These are phyloP conservation scores for Coemansia furcata DNA, from an alignment of 192 early-diverging fungal species.

Conservation along the genomic window DNA sequence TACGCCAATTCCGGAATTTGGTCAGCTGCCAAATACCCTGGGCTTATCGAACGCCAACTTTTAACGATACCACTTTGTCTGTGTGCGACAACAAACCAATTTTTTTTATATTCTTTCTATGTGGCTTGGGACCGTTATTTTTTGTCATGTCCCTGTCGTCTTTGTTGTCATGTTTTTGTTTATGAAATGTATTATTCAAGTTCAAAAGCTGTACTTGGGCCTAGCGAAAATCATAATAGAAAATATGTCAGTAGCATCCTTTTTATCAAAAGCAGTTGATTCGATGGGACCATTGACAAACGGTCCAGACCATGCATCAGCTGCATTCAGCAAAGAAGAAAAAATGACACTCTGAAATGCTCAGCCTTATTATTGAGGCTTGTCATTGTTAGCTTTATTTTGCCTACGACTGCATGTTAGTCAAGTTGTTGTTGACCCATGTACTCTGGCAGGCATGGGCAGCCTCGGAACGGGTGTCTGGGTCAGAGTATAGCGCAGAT, in stretches of 20 bases:
- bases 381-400: not conserved
- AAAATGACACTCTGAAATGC: not conserved
- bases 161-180: constrained; percentile 7
- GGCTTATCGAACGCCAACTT: not conserved
- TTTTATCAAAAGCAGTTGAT: not conserved
- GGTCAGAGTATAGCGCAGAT: too few species aligned
- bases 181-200: constrained; percentile 1
- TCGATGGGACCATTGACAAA: not conserved
- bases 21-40: constrained; percentile 1
- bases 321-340: not conserved
- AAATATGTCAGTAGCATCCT: not conserved
- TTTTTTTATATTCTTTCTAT: not conserved
- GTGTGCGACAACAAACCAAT: not conserved
- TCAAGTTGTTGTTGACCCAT: not conserved
- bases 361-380: not conserved
- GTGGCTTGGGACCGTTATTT: not conserved
- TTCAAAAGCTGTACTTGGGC: not conserved
- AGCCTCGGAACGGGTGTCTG: not conserved
- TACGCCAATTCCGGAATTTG: not conserved
- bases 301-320: constrained; percentile 2
- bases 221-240: not conserved
- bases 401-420: not conserved
- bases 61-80: not conserved
- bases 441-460: not conserved
- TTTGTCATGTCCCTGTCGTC: not conserved